phyloP scores from a whole-genome alignment of 1,284 basidiomycete species.

The Irpex sp. region DNA sequence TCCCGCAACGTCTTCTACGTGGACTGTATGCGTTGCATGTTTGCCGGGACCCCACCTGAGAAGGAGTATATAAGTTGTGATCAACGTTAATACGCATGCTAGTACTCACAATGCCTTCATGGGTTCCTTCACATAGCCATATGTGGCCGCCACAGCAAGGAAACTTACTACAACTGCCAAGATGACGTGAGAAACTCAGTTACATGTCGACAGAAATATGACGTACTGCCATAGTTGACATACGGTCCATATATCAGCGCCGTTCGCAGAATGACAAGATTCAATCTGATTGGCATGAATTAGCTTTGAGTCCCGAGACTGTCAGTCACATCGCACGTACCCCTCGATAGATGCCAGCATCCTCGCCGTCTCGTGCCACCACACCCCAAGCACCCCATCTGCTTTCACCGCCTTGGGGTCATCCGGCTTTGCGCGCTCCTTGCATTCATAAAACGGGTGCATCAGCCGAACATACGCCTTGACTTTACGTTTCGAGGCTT shows the following conservation, averaged over 20 bases:
- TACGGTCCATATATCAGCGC: slow-evolving; percentile 78
- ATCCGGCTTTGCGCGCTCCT: slow-evolving; percentile 58
- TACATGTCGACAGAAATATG: not conserved
- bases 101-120: slow-evolving; percentile 78
- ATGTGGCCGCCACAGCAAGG: slow-evolving; percentile 79
- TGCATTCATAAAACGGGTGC: slow-evolving; percentile 80
- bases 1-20: slow-evolving; percentile 75
- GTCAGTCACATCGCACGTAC: slow-evolving; percentile 35
- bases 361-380: slow-evolving; percentile 89
- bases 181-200: not conserved
- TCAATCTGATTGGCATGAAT: slow-evolving; percentile 47
- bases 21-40: slow-evolving; percentile 77
- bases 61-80: not conserved
- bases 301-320: not conserved
- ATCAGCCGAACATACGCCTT: slow-evolving; percentile 80
- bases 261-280: slow-evolving; percentile 74
- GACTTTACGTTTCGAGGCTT: slow-evolving; percentile 64
- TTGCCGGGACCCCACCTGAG: slow-evolving; percentile 74
- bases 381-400: slow-evolving; percentile 68
- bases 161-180: slow-evolving; percentile 48
- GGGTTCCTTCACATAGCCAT: slow-evolving; percentile 79
- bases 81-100: not conserved
- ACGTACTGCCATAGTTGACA: slow-evolving; percentile 52
- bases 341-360: slow-evolving; percentile 71
- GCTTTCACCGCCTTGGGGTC: slow-evolving; percentile 81